These are phyloP conservation scores for Populus tremula DNA, from an alignment of 345 rosid genomes.

Conservation along the genomic window DNA sequence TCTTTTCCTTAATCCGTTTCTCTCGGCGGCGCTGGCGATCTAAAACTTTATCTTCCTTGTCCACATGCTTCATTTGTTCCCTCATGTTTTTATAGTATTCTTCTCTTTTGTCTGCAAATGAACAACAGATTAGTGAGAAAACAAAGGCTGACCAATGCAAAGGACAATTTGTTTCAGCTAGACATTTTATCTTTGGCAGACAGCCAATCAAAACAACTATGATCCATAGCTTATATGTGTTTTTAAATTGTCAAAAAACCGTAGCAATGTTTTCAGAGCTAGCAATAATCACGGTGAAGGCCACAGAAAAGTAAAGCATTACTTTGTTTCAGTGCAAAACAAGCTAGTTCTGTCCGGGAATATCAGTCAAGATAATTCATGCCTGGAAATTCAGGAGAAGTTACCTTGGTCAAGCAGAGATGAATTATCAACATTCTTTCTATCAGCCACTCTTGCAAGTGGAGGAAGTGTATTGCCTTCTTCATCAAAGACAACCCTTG, in stretches of 20 bases:
- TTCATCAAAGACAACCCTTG: constrained; percentile 77
- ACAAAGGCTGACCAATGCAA: background rate
- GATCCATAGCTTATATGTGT: too few species aligned
- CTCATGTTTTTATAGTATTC: constrained; percentile 65
- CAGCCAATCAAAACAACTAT: background rate
- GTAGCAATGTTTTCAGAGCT: too few species aligned
- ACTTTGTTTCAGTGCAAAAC: too few species aligned
- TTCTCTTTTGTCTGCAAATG: constrained; percentile 48
- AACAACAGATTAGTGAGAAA: background rate
- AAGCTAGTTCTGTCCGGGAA: too few species aligned
- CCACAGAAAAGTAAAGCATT: too few species aligned
- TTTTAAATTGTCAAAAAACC: background rate
- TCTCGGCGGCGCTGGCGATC: constrained; percentile 70
- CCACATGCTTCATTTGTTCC: constrained; percentile 68
- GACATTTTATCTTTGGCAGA: background rate
- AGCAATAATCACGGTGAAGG: too few species aligned
- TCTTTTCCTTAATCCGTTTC: constrained; percentile 62
- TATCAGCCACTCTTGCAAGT: constrained; percentile 68
- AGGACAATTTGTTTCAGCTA: background rate
- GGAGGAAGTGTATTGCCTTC: constrained; percentile 80
- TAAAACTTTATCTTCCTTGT: constrained; percentile 74
- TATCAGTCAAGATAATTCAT: background rate
- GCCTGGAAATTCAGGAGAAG: background rate
- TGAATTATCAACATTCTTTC: constrained; percentile 29
- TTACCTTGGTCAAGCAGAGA: constrained; percentile 70